phyloP scores from a whole-genome alignment of 352 stramenopile species.

The Globisporangium spiculum region DNA sequence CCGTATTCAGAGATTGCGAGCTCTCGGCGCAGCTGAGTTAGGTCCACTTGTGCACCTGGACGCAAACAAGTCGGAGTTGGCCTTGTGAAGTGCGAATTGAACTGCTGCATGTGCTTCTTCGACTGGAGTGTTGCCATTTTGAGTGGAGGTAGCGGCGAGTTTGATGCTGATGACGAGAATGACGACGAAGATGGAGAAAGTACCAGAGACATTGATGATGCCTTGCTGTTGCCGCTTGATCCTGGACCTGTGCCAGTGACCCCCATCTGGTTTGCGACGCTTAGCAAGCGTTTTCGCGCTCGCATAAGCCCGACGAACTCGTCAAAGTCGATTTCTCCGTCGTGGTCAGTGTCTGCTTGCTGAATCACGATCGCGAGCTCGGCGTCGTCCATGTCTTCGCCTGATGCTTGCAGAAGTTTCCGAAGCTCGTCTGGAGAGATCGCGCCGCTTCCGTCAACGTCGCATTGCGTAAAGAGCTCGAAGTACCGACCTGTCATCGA shows the following conservation, averaged over 20 bases:
- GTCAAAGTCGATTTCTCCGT: slow-evolving; percentile 76
- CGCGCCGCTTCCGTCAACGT: slow-evolving; percentile 71
- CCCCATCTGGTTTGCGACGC: slow-evolving; percentile 68
- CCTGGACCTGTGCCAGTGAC: slow-evolving; percentile 32
- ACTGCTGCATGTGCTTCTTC: slow-evolving; percentile 49
- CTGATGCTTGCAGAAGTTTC: slow-evolving; percentile 48
- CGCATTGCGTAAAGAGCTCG: slow-evolving; percentile 65
- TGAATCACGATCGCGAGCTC: slow-evolving; percentile 63
- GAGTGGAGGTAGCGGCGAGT: slow-evolving; percentile 48
- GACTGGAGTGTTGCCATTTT: slow-evolving; percentile 43
- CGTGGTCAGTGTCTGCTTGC: slow-evolving; percentile 66
- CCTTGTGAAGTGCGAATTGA: slow-evolving; percentile 40
- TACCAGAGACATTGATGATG: neutral
- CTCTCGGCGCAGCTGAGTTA: slow-evolving; percentile 62
- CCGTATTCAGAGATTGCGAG: slow-evolving; percentile 78
- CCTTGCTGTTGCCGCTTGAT: slow-evolving; percentile 4
- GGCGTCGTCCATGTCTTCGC: slow-evolving; percentile 73
- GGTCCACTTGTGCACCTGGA: slow-evolving; percentile 43
- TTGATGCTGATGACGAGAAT: slow-evolving; percentile 11
- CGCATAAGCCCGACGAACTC: slow-evolving; percentile 83
- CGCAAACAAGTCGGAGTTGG: slow-evolving; percentile 59
- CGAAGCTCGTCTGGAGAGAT: slow-evolving; percentile 74
- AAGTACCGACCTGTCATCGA: slow-evolving; percentile 51
- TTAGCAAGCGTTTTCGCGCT: slow-evolving; percentile 67
- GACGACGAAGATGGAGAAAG: slow-evolving; percentile 2